Evolutionary conservation across 2,329 filamentous ascomycete genomes (phyloP).

Genomic region (Emergomyces orientalis): DNA sequence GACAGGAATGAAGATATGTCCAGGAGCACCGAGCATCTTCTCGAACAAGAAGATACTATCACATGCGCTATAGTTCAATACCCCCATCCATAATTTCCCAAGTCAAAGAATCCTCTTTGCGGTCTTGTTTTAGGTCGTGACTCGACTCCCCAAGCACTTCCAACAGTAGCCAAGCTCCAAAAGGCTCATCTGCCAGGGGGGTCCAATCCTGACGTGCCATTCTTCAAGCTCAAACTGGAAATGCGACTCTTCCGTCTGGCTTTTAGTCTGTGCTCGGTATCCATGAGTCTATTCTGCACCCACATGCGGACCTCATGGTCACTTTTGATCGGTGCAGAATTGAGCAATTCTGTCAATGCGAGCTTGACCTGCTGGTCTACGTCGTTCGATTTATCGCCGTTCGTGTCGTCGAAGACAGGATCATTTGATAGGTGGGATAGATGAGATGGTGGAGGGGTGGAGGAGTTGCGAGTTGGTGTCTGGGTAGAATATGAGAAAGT

Average conservation of each 20-base stretch:
- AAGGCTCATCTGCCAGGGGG: neutral
- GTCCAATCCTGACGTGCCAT: neutral
- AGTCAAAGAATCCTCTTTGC: neutral
- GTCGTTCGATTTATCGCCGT: constrained; percentile 14
- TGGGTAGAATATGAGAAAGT: constrained; percentile 3
- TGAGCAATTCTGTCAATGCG: constrained; percentile 16
- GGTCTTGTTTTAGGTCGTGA: neutral
- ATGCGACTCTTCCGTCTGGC: constrained; percentile 15
- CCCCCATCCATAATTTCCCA: too few relatives aligned
- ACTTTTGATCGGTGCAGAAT: constrained; percentile 14
- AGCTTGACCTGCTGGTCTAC: constrained; percentile 17
- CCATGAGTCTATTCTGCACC: constrained; percentile 19
- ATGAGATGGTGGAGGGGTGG: constrained; percentile 13
- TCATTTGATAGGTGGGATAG: constrained; percentile 5
- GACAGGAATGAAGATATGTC: too few relatives aligned
- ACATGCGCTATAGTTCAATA: too few relatives aligned
- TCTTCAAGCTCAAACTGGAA: neutral
- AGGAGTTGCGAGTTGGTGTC: constrained; percentile 10
- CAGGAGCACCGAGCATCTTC: too few relatives aligned
- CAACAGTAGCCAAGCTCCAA: too few relatives aligned
- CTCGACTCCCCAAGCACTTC: neutral
- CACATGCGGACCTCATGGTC: constrained; percentile 17
- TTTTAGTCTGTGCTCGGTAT: constrained; percentile 16
- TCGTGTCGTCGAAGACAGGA: constrained; percentile 3
- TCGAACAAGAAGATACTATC: too few relatives aligned